These are phyloP conservation scores for Kodamaea derodonti DNA, from an alignment of 1,139 yeast genomes.

Conservation along the genomic window DNA sequence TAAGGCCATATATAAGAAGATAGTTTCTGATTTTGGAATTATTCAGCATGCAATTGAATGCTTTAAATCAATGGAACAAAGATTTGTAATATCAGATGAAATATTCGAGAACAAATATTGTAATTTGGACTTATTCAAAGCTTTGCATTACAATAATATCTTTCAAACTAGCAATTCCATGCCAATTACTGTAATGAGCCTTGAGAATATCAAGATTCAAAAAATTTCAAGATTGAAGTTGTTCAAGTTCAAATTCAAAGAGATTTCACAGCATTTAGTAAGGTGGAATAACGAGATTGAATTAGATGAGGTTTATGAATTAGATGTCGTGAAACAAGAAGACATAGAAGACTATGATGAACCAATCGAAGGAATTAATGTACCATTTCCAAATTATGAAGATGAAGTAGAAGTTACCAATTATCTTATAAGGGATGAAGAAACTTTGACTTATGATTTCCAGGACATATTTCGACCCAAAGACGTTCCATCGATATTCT, in stretches of 20 bases:
- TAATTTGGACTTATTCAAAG: slow-evolving; percentile 2
- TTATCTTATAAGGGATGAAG: slow-evolving; percentile 3
- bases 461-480: slow-evolving; percentile 1
- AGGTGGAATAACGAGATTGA: slow-evolving; percentile 2
- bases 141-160: slow-evolving; percentile 1
- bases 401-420: slow-evolving; percentile 8
- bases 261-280: slow-evolving; percentile 9
- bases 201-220: slow-evolving; percentile 8
- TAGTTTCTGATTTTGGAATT: slow-evolving; percentile 1
- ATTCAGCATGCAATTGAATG: background rate
- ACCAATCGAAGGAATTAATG: slow-evolving; percentile 5
- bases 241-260: slow-evolving; percentile 13
- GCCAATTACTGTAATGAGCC: slow-evolving; percentile 6
- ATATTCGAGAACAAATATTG: slow-evolving; percentile 3
- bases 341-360: slow-evolving; percentile 6
- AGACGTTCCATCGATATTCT: slow-evolving; percentile 10
- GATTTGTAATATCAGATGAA: slow-evolving; percentile 4
- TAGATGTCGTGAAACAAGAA: slow-evolving; percentile 1
- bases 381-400: slow-evolving; percentile 7
- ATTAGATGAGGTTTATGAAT: background rate
- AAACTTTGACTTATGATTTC: slow-evolving; percentile 3
- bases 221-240: slow-evolving; percentile 10
- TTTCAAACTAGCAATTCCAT: slow-evolving; percentile 1
- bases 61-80: background rate
- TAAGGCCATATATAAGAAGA: slow-evolving; percentile 1